Conservation (phyloP, 2,329 filamentous ascomycete genomes). For the Diaporthe vexans region DNA sequence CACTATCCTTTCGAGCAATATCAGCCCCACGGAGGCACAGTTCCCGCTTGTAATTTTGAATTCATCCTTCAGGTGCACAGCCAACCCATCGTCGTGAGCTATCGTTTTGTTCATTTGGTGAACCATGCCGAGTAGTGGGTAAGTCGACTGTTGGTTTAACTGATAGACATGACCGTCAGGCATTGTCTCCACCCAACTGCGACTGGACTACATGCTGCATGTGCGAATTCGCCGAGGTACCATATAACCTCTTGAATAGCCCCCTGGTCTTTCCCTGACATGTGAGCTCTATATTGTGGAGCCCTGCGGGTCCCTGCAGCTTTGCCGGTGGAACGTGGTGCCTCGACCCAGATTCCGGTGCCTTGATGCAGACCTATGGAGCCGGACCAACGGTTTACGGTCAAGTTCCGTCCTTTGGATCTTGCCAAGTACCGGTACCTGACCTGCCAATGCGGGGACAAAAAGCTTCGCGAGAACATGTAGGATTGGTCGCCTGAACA, state of each 20-base stretch:
- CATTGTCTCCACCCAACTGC: background rate
- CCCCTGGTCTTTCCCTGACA: background rate
- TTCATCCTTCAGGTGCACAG: background rate
- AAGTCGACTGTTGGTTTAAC: background rate
- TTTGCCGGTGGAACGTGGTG: background rate
- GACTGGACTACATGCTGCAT: background rate
- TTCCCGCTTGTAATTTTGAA: background rate
- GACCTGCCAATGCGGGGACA: background rate
- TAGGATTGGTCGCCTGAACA: background rate
- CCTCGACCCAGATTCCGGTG: background rate
- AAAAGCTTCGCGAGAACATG: background rate
- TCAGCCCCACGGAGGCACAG: background rate
- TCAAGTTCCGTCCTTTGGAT: background rate
- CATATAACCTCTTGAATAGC: background rate
- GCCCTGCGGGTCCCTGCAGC: background rate
- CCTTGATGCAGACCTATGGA: background rate
- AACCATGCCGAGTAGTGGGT: background rate
- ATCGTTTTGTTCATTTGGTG: background rate
- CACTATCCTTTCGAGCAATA: background rate
- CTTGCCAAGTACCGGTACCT: background rate
- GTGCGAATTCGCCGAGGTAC: background rate
- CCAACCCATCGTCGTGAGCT: background rate
- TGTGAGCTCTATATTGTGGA: background rate
- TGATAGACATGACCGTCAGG: background rate
- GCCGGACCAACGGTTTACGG: background rate